These are phyloP conservation scores for Carex arenaria DNA, from an alignment of 202 grass and related monocot species.

Conservation along the genomic window DNA sequence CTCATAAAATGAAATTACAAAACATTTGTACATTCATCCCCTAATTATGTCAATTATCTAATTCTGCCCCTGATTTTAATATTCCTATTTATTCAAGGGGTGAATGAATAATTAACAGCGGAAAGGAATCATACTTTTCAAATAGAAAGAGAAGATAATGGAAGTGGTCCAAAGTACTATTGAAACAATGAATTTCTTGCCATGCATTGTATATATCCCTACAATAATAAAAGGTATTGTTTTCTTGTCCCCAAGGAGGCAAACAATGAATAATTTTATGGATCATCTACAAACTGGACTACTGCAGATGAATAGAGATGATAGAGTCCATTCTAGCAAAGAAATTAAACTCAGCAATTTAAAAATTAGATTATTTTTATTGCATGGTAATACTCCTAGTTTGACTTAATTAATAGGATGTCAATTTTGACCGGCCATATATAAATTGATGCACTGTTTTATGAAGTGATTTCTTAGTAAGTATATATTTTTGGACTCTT, in stretches of 20 bases:
- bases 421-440: too few relatives aligned
- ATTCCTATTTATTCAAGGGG: too few relatives aligned
- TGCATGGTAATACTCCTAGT: neutral
- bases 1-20: too few relatives aligned
- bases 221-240: neutral
- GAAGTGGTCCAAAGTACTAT: conserved; percentile 1
- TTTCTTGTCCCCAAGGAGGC: neutral
- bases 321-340: neutral
- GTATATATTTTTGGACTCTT: too few relatives aligned
- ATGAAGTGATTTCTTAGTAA: too few relatives aligned
- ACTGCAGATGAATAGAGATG: neutral
- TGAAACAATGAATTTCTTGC: neutral
- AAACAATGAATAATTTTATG: neutral
- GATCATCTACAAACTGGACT: neutral
- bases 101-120: neutral
- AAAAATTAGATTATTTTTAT: neutral
- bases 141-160: neutral
- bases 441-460: too few relatives aligned
- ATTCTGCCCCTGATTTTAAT: too few relatives aligned
- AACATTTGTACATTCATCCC: too few relatives aligned
- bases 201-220: neutral
- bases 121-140: neutral
- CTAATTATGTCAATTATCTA: too few relatives aligned
- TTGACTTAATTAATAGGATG: neutral
- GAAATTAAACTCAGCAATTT: neutral